These are phyloP conservation scores for Daldinia vernicosa DNA, from an alignment of 495 filamentous ascomycete genomes.

Conservation along the genomic window DNA sequence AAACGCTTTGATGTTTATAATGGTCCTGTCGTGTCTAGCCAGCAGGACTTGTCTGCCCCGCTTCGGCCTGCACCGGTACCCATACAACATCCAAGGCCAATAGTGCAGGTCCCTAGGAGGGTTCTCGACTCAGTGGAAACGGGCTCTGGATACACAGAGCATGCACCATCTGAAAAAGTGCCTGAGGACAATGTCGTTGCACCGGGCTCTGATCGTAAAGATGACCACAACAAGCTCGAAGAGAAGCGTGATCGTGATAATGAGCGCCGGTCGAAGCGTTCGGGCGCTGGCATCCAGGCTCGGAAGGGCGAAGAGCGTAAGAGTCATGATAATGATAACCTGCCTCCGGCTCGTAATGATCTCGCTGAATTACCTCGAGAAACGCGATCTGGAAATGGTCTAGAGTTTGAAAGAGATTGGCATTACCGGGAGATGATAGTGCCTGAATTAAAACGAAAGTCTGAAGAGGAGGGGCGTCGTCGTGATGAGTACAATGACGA, in stretches of 20 bases:
- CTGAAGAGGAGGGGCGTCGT: slow-evolving; percentile 33
- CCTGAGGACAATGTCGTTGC: slow-evolving; percentile 58
- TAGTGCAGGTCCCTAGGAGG: slow-evolving; percentile 52
- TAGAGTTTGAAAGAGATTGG: slow-evolving; percentile 24
- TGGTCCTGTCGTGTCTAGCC: slow-evolving; percentile 57
- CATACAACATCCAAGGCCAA: slow-evolving; percentile 59
- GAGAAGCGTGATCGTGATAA: slow-evolving; percentile 39
- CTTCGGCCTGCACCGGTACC: slow-evolving; percentile 48
- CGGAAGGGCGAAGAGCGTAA: slow-evolving; percentile 40
- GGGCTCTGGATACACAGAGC: slow-evolving; percentile 41
- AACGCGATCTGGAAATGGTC: slow-evolving; percentile 22
- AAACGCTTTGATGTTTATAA: slow-evolving; percentile 64
- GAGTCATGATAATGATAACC: slow-evolving; percentile 29
- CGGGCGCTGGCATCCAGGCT: slow-evolving; percentile 34
- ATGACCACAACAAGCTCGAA: slow-evolving; percentile 40
- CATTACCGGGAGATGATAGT: slow-evolving; percentile 30
- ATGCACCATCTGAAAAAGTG: slow-evolving; percentile 47
- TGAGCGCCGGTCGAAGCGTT: slow-evolving; percentile 22
- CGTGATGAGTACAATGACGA: slow-evolving; percentile 38
- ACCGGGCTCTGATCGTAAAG: slow-evolving; percentile 48
- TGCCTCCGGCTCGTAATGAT: slow-evolving; percentile 48
- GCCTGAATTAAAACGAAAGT: slow-evolving; percentile 33
- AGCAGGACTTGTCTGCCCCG: slow-evolving; percentile 36
- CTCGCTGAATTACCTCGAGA: slow-evolving; percentile 54
- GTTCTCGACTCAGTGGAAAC: slow-evolving; percentile 52